Conservation (phyloP, 1,284 basidiomycete species). For the Anthracocystis setariae region DNA sequence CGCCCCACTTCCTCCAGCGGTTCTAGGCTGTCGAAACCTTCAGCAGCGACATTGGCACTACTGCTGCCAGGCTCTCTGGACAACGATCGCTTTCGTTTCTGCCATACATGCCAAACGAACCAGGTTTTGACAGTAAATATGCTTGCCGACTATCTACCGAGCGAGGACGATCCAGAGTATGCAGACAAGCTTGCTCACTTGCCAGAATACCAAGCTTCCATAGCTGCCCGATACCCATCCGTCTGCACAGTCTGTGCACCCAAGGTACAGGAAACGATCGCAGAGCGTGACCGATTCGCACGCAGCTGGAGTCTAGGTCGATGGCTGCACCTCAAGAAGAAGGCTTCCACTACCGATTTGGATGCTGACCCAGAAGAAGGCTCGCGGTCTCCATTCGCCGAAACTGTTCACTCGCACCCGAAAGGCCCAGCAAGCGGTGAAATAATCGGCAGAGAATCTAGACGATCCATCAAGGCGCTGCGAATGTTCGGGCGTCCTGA, state of each 20-base stretch:
- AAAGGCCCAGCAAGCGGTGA: neutral
- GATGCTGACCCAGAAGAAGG: neutral
- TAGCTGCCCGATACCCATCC: constrained; percentile 53
- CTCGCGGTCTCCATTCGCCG: neutral
- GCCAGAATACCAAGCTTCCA: constrained; percentile 45
- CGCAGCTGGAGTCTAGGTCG: constrained; percentile 43
- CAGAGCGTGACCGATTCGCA: constrained; percentile 38
- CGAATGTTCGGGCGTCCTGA: neutral
- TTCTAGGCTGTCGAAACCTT: neutral
- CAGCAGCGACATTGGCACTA: neutral
- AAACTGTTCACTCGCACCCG: neutral
- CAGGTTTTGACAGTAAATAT: constrained; percentile 58
- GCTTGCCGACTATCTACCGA: constrained; percentile 55
- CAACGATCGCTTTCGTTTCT: constrained; percentile 34
- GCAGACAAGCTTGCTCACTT: constrained; percentile 24
- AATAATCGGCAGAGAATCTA: too few relatives aligned
- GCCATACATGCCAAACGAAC: constrained; percentile 61
- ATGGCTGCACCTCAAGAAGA: constrained; percentile 48
- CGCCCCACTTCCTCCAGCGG: constrained; percentile 1
- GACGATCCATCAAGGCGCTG: neutral
- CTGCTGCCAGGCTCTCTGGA: neutral
- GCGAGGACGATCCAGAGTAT: constrained; percentile 48
- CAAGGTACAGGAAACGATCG: constrained; percentile 29
- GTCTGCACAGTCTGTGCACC: constrained; percentile 49
- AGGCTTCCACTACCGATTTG: constrained; percentile 5